Percentiles rank a stretch among this genome's conserved stretches.
These are phyloP conservation scores for Aspergillus sp. DNA, from an alignment of 2,329 filamentous ascomycete species.

Conservation along the genomic window DNA sequence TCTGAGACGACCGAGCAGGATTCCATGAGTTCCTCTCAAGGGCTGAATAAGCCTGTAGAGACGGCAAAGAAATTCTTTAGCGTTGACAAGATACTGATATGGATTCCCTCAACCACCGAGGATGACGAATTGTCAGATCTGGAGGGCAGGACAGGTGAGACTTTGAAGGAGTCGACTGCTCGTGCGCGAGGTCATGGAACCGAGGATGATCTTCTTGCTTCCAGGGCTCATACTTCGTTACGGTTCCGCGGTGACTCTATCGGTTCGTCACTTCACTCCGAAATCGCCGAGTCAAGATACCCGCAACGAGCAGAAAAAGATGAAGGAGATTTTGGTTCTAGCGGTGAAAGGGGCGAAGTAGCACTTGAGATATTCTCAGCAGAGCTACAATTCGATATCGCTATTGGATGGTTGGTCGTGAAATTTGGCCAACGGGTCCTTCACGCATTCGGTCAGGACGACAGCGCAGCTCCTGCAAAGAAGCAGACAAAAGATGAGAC, in stretches of 20 bases:
- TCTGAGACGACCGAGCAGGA: conserved; percentile 15
- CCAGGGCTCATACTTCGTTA: conserved; percentile 21
- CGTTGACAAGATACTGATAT: conserved; percentile 36
- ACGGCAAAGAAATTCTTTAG: conserved; percentile 36
- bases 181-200: conserved; percentile 21
- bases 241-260: conserved; percentile 19
- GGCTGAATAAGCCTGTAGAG: conserved; percentile 24
- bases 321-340: conserved; percentile 2
- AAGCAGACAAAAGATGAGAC: conserved; percentile 6
- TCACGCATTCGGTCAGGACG: conserved; percentile 16
- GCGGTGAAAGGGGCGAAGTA: conserved; percentile 17
- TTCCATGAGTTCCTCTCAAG: conserved; percentile 16
- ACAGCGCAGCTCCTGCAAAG: conserved; percentile 9
- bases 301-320: conserved; percentile 6
- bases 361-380: conserved; percentile 33
- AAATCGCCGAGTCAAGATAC: conserved; percentile 6
- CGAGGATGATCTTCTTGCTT: conserved; percentile 26
- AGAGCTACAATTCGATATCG: conserved; percentile 39
- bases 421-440: conserved; percentile 37
- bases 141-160: conserved; percentile 14
- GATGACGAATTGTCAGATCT: conserved; percentile 12
- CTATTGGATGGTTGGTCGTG: conserved; percentile 41
- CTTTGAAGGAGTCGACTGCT: conserved; percentile 21
- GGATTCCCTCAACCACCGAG: conserved; percentile 32
- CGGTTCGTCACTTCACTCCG: conserved; percentile 15